Evolutionary conservation across 108 stramenopile species (phyloP).

Genomic region (Cyclotella atomus): DNA sequence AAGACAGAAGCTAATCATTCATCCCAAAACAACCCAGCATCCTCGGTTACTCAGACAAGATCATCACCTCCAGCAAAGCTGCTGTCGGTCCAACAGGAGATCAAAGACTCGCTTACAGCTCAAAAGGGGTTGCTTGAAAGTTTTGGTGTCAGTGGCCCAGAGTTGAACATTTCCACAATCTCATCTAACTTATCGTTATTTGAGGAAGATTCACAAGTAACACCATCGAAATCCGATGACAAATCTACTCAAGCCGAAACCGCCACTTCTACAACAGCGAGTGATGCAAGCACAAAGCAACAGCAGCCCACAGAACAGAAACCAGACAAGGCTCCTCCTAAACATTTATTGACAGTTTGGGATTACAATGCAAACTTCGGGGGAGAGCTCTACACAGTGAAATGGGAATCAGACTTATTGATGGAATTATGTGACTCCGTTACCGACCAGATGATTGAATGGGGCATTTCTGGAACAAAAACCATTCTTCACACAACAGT

Average conservation of each 20-base stretch:
- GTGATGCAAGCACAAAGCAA: slow-evolving; percentile 10
- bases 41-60: neutral
- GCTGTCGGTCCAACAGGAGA: slow-evolving; percentile 38
- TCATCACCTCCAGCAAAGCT: slow-evolving; percentile 44
- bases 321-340: slow-evolving; percentile 49
- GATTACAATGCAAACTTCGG: slow-evolving; percentile 77
- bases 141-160: slow-evolving; percentile 24
- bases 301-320: slow-evolving; percentile 19
- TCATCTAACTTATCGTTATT: slow-evolving; percentile 26
- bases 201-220: slow-evolving; percentile 28
- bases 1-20: slow-evolving; percentile 31
- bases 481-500: slow-evolving; percentile 83
- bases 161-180: slow-evolving; percentile 18
- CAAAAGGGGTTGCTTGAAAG: slow-evolving; percentile 30
- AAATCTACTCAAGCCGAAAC: slow-evolving; percentile 29
- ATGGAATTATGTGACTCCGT: slow-evolving; percentile 80
- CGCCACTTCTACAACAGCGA: neutral
- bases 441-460: slow-evolving; percentile 74
- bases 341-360: slow-evolving; percentile 78
- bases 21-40: neutral
- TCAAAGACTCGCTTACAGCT: slow-evolving; percentile 27
- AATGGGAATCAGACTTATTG: slow-evolving; percentile 81
- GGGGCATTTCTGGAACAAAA: slow-evolving; percentile 70
- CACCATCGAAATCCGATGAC: slow-evolving; percentile 6
- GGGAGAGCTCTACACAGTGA: slow-evolving; percentile 83